phyloP scores from a whole-genome alignment of 495 filamentous ascomycete genomes.

The Aspergillus diversus region DNA sequence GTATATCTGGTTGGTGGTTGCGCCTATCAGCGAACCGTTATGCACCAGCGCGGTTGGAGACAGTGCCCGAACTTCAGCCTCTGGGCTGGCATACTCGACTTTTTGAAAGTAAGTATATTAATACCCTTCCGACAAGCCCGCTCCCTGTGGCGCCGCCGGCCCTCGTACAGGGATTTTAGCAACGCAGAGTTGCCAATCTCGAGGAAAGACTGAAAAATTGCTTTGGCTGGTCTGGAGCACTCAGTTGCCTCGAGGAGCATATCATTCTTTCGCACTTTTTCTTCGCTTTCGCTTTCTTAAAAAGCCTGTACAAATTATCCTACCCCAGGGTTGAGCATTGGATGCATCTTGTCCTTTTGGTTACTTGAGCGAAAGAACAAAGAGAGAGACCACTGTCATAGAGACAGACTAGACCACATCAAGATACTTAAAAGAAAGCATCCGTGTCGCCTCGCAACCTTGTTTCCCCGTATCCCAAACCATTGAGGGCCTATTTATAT shows the following conservation, averaged over 20 bases:
- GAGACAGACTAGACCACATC: too few relatives aligned
- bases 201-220: slow-evolving; percentile 39
- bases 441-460: too few relatives aligned
- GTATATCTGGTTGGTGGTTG: slow-evolving; percentile 93
- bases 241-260: slow-evolving; percentile 13
- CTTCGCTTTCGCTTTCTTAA: neutral
- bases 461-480: neutral
- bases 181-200: slow-evolving; percentile 37
- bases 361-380: neutral
- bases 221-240: slow-evolving; percentile 35
- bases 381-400: neutral
- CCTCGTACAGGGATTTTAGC: slow-evolving; percentile 29
- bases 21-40: slow-evolving; percentile 92
- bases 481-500: neutral
- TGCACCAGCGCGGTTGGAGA: slow-evolving; percentile 92
- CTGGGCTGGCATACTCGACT: slow-evolving; percentile 86
- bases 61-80: slow-evolving; percentile 93
- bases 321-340: neutral
- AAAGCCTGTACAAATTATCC: neutral
- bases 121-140: slow-evolving; percentile 37
- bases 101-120: slow-evolving; percentile 72
- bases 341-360: neutral
- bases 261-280: slow-evolving; percentile 1
- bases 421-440: too few relatives aligned
- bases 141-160: slow-evolving; percentile 22